A percentile compares a stretch with the other conserved stretches of the same genome.
These are phyloP conservation scores for Fraxinus platypoda DNA, from an alignment of 305 asterid species.

Conservation along the genomic window DNA sequence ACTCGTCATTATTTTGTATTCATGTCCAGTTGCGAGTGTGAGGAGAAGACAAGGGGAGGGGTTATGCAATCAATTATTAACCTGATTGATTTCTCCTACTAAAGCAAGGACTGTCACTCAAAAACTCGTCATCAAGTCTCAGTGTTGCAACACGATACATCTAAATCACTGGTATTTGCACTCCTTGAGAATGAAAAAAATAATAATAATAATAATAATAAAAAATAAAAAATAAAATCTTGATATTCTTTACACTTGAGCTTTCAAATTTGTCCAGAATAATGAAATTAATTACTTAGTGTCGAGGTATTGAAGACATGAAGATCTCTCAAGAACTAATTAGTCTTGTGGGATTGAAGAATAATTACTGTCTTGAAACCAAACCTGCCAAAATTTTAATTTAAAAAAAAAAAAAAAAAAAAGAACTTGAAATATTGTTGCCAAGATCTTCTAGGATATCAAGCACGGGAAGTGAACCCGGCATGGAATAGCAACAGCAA, in stretches of 20 bases:
- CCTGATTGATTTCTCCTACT: background rate
- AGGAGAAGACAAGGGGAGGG: background rate
- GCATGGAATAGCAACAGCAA: background rate
- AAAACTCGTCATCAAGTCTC: background rate
- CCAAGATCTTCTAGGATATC: background rate
- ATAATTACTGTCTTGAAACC: background rate
- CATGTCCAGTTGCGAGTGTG: background rate
- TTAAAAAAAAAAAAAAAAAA: background rate
- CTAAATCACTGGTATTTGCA: background rate
- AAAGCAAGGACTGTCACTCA: background rate
- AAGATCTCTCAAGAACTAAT: background rate
- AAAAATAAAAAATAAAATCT: background rate
- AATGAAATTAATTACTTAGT: background rate
- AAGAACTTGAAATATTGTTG: background rate
- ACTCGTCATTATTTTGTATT: background rate
- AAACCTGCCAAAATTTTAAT: background rate
- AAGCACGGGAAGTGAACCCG: background rate
- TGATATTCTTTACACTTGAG: background rate
- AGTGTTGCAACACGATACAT: background rate
- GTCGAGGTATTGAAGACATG: background rate
- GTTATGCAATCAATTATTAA: background rate
- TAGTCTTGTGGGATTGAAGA: background rate
- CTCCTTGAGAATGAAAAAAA: background rate
- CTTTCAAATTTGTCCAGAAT: background rate
- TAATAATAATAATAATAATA: no score